phyloP scores from a whole-genome alignment of 2,329 filamentous ascomycete species.

The Acephala macrosclerotiorum region DNA sequence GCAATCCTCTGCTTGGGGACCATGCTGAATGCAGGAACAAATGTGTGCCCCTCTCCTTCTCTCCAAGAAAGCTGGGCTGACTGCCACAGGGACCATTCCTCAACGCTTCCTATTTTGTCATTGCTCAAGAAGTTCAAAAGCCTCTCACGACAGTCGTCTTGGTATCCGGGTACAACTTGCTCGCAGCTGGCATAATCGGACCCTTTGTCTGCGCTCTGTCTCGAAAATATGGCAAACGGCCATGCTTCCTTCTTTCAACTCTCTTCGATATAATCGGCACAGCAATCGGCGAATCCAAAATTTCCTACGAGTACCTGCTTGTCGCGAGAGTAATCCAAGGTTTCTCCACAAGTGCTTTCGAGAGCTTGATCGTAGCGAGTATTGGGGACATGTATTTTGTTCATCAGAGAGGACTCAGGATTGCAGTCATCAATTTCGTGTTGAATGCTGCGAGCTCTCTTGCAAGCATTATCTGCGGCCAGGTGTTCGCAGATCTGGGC shows the following conservation, averaged over 20 bases:
- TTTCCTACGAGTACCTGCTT: constrained; percentile 28
- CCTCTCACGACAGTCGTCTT: constrained; percentile 27
- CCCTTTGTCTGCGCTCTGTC: constrained; percentile 28
- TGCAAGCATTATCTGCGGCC: constrained; percentile 20
- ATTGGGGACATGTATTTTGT: constrained; percentile 21
- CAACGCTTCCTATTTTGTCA: constrained; percentile 22
- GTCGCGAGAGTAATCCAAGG: constrained; percentile 30
- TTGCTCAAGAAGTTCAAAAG: constrained; percentile 19
- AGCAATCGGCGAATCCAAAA: constrained; percentile 22
- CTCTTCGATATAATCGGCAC: constrained; percentile 30
- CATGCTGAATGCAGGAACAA: constrained; percentile 42
- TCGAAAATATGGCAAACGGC: constrained; percentile 34
- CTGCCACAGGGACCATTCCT: constrained; percentile 19
- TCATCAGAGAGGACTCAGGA: constrained; percentile 15
- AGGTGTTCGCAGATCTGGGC: constrained; percentile 14
- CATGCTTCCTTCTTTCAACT: constrained; percentile 26
- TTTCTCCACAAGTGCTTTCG: constrained; percentile 12
- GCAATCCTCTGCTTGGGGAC: constrained; percentile 48
- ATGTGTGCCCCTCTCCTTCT: background rate
- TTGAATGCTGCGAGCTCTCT: constrained; percentile 12
- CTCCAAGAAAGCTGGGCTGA: background rate
- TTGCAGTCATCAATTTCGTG: constrained; percentile 18
- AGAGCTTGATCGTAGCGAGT: constrained; percentile 10
- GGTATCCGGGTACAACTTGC: constrained; percentile 36
- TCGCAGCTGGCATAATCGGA: constrained; percentile 28